Base-by-base conservation (phyloP, 2,329 filamentous ascomycete species). In the Tympanopsis confertula region DNA sequence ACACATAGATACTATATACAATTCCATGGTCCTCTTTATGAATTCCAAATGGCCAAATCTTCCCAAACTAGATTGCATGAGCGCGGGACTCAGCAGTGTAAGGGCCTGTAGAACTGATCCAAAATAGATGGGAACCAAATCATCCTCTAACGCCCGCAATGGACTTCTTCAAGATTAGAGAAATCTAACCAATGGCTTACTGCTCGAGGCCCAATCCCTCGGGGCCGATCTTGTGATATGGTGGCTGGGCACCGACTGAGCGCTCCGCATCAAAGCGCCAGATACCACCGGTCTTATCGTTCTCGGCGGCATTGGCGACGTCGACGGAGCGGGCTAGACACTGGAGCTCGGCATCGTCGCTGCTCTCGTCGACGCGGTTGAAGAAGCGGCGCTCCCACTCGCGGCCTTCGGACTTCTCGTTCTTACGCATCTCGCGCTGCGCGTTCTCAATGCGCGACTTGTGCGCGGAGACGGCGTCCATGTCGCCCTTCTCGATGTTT, bases 371-470 rank as follows among this genome's bases (percentile, higher is more conserved):
- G 50, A 71, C 50, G 50, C 58, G 50, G 41, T 67, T 74, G 62
- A 96, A 98, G 65, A 91, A 96, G 39, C 82, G 72, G 35, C 87
- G 72, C 51, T 87, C 73, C 89, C 91, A 98, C 29, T 74, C 67
- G 32, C 71, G 71, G 15, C 78, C 78, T 48, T 87, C 83, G n/a
- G 72, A 69, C 50, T 75, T 76, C 57, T 95, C 88, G 51, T 75
- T 68, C 54, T 74, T 74, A 45, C 88, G 77, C 62, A 77, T 68
- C 57, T 73, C 85, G 13, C 87, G 78, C 66, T 96, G 89, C 24
- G 80, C 78, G 48, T 86, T 85, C 61, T 96, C 91, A 45, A 96
- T 94, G 59, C 86, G 85, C 40, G 74, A 73, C 68, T 96, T 96
- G 55, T 94, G 85, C 13, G 62, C 53, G 2, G 78, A 77, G 1